Percentiles rank a stretch among this genome's conserved stretches.
Conservation (phyloP, 768 basidiomycete genomes). For the Dictyophora rubrovolvata region DNA sequence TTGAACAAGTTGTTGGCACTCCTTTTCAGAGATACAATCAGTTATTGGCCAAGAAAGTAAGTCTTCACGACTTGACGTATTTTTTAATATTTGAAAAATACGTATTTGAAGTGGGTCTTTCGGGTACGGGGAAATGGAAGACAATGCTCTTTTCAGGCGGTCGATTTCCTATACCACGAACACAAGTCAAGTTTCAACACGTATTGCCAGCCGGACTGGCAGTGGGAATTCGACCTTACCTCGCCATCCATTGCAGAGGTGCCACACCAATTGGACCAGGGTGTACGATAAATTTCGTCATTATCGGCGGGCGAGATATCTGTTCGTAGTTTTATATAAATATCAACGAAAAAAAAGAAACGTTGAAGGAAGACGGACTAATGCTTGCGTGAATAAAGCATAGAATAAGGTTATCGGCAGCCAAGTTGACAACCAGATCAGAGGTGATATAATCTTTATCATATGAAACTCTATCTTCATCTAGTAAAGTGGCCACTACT, state of each 20-base stretch:
- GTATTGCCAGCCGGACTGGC: no score
- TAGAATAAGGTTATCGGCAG: conserved; percentile 74
- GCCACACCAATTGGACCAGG: conserved; percentile 86
- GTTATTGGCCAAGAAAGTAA: conserved; percentile 75
- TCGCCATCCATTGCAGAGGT: conserved; percentile 47
- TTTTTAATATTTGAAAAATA: conserved; percentile 72
- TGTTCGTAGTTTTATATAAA: not conserved
- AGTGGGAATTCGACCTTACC: no score
- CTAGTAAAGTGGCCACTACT: conserved; percentile 42
- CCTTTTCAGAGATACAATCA: conserved; percentile 19
- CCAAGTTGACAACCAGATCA: conserved; percentile 86
- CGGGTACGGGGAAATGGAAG: conserved; percentile 35
- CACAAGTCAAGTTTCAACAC: no score
- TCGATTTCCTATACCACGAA: conserved; percentile 36
- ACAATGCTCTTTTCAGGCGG: conserved; percentile 48
- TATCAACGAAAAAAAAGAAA: conserved; percentile 1
- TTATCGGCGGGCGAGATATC: conserved; percentile 50
- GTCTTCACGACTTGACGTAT: conserved; percentile 44
- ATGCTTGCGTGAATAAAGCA: conserved; percentile 82
- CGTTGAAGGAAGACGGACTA: conserved; percentile 35
- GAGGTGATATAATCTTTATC: conserved; percentile 77
- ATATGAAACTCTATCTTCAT: conserved; percentile 56
- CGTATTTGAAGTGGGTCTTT: conserved; percentile 25
- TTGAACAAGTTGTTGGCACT: conserved; percentile 51
- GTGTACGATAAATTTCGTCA: conserved; percentile 60